A percentile compares a stretch with the other conserved stretches of the same genome.
These are phyloP conservation scores for Penstemon davidsonii DNA, from an alignment of 257 asterid species.

Conservation along the genomic window DNA sequence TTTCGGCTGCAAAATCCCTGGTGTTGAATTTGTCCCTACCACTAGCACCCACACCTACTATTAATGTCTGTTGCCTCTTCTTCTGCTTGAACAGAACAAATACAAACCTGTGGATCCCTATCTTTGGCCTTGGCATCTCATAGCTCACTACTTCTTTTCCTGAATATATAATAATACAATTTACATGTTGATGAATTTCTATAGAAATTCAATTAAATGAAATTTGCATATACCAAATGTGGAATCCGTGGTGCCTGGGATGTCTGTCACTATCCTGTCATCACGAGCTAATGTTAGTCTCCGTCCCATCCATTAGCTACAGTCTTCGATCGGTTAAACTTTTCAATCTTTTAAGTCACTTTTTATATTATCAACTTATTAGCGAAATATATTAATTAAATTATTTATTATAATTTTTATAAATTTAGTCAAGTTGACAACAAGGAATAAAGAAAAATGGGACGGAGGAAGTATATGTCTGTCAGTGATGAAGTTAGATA, in stretches of 20 bases:
- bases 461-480: too few relatives aligned
- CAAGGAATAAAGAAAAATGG: too few relatives aligned
- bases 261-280: slow-evolving; percentile 84
- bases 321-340: too few relatives aligned
- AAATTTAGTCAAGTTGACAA: too few relatives aligned
- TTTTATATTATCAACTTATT: too few relatives aligned
- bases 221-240: slow-evolving; percentile 55
- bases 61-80: slow-evolving; percentile 43
- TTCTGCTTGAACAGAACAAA: slow-evolving; percentile 73
- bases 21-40: slow-evolving; percentile 64
- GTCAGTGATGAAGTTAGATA: too few relatives aligned
- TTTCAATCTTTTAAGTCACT: too few relatives aligned
- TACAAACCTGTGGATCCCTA: slow-evolving; percentile 83
- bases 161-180: slow-evolving; percentile 24
- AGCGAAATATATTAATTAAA: too few relatives aligned
- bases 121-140: slow-evolving; percentile 79
- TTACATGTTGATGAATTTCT: neutral
- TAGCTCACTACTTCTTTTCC: slow-evolving; percentile 76
- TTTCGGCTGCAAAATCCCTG: slow-evolving; percentile 56
- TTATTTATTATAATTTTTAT: too few relatives aligned
- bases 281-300: neutral
- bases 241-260: slow-evolving; percentile 89
- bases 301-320: too few relatives aligned
- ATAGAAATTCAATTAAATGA: neutral
- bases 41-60: neutral